Evolutionary conservation across 1,139 yeast species (phyloP).

Genomic region (Yarrowia galli): DNA sequence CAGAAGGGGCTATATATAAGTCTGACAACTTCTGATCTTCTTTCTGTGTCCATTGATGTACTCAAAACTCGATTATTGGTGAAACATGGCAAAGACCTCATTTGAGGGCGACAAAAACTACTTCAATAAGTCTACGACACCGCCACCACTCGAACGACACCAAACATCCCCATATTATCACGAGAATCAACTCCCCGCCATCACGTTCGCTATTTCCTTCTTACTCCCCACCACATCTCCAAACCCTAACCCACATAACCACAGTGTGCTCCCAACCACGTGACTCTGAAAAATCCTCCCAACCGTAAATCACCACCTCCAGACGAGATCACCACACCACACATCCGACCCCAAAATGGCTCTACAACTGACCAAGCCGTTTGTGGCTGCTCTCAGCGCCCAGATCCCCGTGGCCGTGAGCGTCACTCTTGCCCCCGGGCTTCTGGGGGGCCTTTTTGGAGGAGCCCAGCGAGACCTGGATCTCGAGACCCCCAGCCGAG

Average conservation of each 20-base stretch:
- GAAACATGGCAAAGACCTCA: too few species aligned
- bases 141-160: not conserved
- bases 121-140: not conserved
- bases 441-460: conserved; percentile 12
- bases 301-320: not conserved
- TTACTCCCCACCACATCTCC: not conserved
- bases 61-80: too few species aligned
- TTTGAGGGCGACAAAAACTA: not conserved
- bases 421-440: conserved; percentile 19
- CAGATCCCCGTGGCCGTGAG: conserved; percentile 29
- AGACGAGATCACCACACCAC: not conserved
- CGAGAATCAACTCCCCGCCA: not conserved
- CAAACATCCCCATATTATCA: not conserved
- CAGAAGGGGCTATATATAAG: not conserved
- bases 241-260: conserved; percentile 18
- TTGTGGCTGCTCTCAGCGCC: conserved; percentile 34
- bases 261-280: not conserved
- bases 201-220: not conserved
- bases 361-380: conserved; percentile 35
- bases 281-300: conserved; percentile 34
- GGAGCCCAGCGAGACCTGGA: conserved; percentile 13
- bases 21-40: not conserved
- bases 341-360: conserved; percentile 16
- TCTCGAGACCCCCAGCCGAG: conserved; percentile 15
- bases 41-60: not conserved